Conservation (phyloP, 768 basidiomycete genomes). For the Holtermannia corniformis region DNA sequence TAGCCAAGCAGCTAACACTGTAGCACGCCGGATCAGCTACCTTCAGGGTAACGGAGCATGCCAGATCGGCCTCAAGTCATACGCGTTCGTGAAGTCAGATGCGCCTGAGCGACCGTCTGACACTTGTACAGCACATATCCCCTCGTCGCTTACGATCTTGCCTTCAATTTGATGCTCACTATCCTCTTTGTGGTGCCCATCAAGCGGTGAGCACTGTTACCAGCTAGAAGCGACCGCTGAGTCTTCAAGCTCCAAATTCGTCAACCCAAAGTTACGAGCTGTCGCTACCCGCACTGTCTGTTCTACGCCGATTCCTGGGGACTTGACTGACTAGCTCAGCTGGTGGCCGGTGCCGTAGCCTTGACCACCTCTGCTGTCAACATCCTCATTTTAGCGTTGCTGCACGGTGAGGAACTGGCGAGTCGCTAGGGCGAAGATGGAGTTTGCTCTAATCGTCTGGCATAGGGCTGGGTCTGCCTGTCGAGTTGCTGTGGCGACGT, state of each 20-base stretch:
- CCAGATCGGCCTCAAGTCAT: conserved; percentile 47
- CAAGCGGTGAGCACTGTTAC: conserved; percentile 45
- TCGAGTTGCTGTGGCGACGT: conserved; percentile 45
- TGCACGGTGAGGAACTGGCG: conserved; percentile 47
- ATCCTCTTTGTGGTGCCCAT: conserved; percentile 43
- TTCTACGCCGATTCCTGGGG: neutral
- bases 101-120: conserved; percentile 2
- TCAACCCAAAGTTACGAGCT: neutral
- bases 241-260: neutral
- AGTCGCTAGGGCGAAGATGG: neutral
- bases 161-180: conserved; percentile 35
- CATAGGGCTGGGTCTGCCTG: conserved; percentile 46
- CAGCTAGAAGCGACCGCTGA: neutral
- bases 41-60: conserved; percentile 44
- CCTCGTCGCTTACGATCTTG: neutral
- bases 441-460: neutral
- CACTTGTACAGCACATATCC: neutral
- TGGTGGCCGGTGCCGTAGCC: conserved; percentile 47
- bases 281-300: neutral
- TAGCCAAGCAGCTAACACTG: neutral
- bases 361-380: conserved; percentile 44
- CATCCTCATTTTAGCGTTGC: conserved; percentile 46
- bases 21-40: conserved; percentile 43
- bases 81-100: conserved; percentile 27
- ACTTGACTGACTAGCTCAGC: conserved; percentile 11